Evolutionary conservation across 192 early-diverging fungal genomes (phyloP).

Genomic region (Spizellomyces sp.): DNA sequence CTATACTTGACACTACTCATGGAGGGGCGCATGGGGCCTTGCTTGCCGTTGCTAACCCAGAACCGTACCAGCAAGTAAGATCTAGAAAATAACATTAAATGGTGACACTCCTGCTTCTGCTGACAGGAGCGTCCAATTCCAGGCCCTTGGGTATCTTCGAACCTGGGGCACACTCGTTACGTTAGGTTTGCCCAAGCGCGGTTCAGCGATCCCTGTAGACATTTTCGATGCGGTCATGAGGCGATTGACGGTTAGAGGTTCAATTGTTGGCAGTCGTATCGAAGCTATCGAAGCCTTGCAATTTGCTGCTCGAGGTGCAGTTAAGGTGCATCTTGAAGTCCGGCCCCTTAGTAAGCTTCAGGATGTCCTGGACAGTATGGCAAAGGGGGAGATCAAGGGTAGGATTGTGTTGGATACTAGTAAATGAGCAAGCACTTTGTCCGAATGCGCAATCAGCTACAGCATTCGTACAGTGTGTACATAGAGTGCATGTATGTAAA

Average conservation of each 20-base stretch:
- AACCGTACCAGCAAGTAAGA: no score
- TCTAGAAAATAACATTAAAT: no score
- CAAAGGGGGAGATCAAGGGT: background rate
- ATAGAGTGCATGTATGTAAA: no score
- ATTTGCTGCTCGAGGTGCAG: conserved; percentile 5
- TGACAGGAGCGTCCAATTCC: background rate
- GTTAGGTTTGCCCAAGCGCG: conserved; percentile 8
- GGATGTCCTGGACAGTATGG: conserved; percentile 11
- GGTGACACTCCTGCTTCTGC: no score
- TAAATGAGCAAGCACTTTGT: background rate
- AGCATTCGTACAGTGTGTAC: no score
- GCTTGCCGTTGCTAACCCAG: no score
- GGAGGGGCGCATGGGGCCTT: no score
- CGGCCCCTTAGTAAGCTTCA: background rate
- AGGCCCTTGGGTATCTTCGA: conserved; percentile 10
- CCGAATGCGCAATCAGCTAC: no score
- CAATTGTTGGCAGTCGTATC: conserved; percentile 3
- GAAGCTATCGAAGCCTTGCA: conserved; percentile 9
- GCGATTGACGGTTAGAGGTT: conserved; percentile 7
- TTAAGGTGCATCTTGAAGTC: conserved; percentile 11
- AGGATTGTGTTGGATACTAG: conserved; percentile 19
- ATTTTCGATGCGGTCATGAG: conserved; percentile 9
- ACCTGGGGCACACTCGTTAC: conserved; percentile 15
- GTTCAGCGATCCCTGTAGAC: conserved; percentile 1
- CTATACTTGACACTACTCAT: no score